Conservation (phyloP, 176 grass and related monocot genomes). For the Dendrocalamus sinicus region DNA sequence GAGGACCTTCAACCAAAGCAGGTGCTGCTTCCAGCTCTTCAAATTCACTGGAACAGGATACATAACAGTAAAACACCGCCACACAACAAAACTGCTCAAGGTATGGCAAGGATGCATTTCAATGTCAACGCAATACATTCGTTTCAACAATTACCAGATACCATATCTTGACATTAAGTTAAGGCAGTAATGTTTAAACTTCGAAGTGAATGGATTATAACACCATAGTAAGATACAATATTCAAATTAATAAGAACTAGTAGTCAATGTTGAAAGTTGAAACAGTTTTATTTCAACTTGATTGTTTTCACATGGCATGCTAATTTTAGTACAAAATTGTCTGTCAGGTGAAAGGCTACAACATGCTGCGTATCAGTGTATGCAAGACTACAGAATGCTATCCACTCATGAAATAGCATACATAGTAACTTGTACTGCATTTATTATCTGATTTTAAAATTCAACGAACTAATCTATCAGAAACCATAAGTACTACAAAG, state of each 20-base stretch:
- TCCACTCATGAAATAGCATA: not conserved
- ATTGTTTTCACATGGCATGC: not conserved
- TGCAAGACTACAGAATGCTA: not conserved
- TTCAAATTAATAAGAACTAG: not conserved
- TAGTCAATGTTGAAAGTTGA: not conserved
- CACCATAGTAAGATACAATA: not conserved
- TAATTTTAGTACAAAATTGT: not conserved
- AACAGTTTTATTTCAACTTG: not conserved
- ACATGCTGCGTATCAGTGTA: not conserved
- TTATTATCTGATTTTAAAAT: slow-evolving; percentile 12
- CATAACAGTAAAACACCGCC: not conserved
- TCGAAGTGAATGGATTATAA: not conserved
- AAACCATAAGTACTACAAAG: not conserved
- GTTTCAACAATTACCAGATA: not conserved
- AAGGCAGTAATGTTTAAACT: not conserved
- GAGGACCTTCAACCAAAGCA: slow-evolving; percentile 47
- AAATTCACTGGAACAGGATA: slow-evolving; percentile 57
- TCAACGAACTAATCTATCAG: not conserved
- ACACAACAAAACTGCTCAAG: not conserved
- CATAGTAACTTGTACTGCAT: not conserved
- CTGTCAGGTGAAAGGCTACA: not conserved
- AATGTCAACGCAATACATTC: not conserved
- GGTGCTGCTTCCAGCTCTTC: slow-evolving; percentile 66
- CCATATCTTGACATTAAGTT: not conserved
- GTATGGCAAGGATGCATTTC: not conserved